Base-by-base conservation (phyloP, 257 asterid genomes). In the Eustoma russellianum region DNA sequence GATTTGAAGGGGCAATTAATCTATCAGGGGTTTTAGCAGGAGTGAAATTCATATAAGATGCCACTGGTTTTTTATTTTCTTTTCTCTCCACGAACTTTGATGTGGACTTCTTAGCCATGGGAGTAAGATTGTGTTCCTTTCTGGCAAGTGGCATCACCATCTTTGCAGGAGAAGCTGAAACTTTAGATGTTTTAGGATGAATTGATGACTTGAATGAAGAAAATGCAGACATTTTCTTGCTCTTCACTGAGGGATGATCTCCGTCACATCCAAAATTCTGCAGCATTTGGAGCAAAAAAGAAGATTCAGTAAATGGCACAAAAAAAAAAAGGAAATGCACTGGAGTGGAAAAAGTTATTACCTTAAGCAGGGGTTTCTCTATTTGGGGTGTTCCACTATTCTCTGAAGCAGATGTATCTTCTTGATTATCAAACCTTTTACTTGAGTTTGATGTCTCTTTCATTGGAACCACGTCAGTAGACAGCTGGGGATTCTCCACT, bases 321-420 rank as follows among this genome's bases (percentile, higher is more conserved):
- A 40, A 1, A 17, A 13, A 30, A 2, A 2, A 1, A 30, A 52
- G 41, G 10, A 38, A 11, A 38, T 38, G 43, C 43, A 46, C 34
- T 17, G 13, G 0, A 17, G 33, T 14, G 19, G 13, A 17, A 9
- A 5, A 43, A 24, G 33, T 11, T 5, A 28, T 46, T 52, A 83
- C 94, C 97, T 81, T 78, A 17, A 85, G 66, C 64, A 85, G 76
- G 59, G 94, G 97, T 73, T 72, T 85, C 79, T 85, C 88, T 59
- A 76, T 69, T 38, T 65, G 81, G 56, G 81, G 65, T 15, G 81
- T 77, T 49, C 77, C 86, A 65, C 77, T 77, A 17, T 59, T 69
- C 68, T 79, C 94, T 44, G 83, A 79, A 19, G 68, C 83, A 50
- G 88, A 76, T 66, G 51, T 53, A 24, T 55, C 64, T 14, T 67